Evolutionary conservation across 2,329 filamentous ascomycete genomes (phyloP).

Genomic region (Claviceps arundinis): DNA sequence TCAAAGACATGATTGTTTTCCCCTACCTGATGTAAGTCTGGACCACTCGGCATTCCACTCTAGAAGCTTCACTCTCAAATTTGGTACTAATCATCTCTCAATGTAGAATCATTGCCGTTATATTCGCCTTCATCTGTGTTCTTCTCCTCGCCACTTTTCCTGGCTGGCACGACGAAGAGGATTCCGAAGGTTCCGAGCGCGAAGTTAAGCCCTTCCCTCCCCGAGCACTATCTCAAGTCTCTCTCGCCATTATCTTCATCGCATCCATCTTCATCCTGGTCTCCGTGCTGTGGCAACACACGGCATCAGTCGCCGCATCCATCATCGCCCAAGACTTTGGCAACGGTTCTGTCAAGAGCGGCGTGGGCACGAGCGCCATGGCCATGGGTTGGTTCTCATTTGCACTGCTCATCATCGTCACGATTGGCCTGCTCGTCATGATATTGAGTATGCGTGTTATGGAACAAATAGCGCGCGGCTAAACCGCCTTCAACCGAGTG

Average conservation of each 20-base stretch:
- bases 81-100: too few relatives aligned
- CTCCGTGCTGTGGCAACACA: slow-evolving; percentile 82
- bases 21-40: slow-evolving; percentile 76
- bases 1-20: slow-evolving; percentile 98
- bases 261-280: slow-evolving; percentile 58
- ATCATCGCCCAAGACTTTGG: slow-evolving; percentile 87
- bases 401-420: slow-evolving; percentile 83
- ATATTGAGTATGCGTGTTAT: slow-evolving; percentile 83
- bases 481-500: background rate
- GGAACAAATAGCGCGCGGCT: slow-evolving; percentile 36
- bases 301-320: slow-evolving; percentile 86
- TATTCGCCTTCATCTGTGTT: slow-evolving; percentile 93
- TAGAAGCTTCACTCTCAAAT: too few relatives aligned
- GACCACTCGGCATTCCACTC: background rate
- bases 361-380: slow-evolving; percentile 91
- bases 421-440: slow-evolving; percentile 90
- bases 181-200: slow-evolving; percentile 66
- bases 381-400: slow-evolving; percentile 97
- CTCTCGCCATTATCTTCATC: slow-evolving; percentile 82
- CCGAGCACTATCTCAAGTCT: slow-evolving; percentile 80
- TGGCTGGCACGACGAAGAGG: slow-evolving; percentile 88
- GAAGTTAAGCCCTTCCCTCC: slow-evolving; percentile 93
- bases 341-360: slow-evolving; percentile 75
- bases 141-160: slow-evolving; percentile 92
- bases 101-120: slow-evolving; percentile 81